Evolutionary conservation across 768 basidiomycete genomes (phyloP).

Genomic region (Gelatoporia subvermispora): DNA sequence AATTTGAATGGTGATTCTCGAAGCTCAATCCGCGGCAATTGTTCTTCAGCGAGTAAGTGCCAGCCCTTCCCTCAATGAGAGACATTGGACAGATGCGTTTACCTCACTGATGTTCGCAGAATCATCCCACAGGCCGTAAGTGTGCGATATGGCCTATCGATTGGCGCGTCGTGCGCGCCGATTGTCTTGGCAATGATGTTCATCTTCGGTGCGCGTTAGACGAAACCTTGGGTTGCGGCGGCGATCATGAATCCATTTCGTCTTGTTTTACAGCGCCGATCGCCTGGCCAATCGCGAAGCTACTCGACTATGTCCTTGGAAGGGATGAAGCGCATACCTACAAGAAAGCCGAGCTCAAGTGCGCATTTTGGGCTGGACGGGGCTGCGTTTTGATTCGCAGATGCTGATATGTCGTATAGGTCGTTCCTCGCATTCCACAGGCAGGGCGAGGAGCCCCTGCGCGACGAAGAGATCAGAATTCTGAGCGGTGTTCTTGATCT

Average conservation of each 20-base stretch:
- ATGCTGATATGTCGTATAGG: constrained; percentile 25
- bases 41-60: constrained; percentile 33
- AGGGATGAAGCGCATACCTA: constrained; percentile 67
- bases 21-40: constrained; percentile 13
- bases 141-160: constrained; percentile 52
- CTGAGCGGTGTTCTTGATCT: constrained; percentile 77
- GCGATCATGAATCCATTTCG: no score
- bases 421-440: constrained; percentile 76
- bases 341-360: constrained; percentile 62
- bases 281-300: constrained; percentile 55
- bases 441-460: constrained; percentile 68
- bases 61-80: no score
- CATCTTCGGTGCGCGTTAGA: constrained; percentile 32
- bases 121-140: constrained; percentile 74
- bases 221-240: constrained; percentile 6
- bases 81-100: no score
- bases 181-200: constrained; percentile 49
- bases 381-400: neutral
- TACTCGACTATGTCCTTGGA: constrained; percentile 82
- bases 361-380: neutral
- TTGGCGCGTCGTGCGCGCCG: constrained; percentile 49
- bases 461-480: constrained; percentile 80
- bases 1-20: neutral
- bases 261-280: constrained; percentile 36
- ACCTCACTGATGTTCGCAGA: no score